These are phyloP conservation scores for Calocera viscosa DNA, from an alignment of 768 basidiomycete genomes.

Conservation along the genomic window DNA sequence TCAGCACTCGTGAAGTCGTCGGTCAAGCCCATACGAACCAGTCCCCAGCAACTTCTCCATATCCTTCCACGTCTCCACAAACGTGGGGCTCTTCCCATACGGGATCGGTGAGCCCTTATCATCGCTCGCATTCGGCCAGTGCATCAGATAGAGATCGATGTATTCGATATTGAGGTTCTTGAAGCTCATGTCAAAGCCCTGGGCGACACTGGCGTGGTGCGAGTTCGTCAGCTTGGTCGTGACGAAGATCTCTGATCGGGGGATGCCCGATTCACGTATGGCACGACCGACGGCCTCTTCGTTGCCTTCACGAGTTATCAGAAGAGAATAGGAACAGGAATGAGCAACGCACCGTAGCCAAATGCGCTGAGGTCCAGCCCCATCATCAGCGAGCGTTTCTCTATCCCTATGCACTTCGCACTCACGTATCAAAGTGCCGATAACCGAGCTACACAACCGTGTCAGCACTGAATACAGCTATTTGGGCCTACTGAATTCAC, in stretches of 20 bases:
- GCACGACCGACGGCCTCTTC: slow-evolving; percentile 23
- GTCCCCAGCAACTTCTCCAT: slow-evolving; percentile 29
- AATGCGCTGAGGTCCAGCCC: background rate
- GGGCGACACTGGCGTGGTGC: slow-evolving; percentile 30
- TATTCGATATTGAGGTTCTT: slow-evolving; percentile 34
- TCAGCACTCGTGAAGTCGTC: background rate
- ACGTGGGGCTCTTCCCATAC: slow-evolving; percentile 23
- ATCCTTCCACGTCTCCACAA: slow-evolving; percentile 28
- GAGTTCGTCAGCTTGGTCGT: slow-evolving; percentile 37
- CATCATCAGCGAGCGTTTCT: background rate
- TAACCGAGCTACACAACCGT: slow-evolving; percentile 35
- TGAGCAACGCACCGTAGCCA: background rate
- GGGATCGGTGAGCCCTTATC: slow-evolving; percentile 18
- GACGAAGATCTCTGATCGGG: slow-evolving; percentile 36
- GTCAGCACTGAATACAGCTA: slow-evolving; percentile 27
- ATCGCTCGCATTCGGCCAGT: slow-evolving; percentile 28
- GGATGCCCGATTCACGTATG: slow-evolving; percentile 29
- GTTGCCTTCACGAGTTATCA: slow-evolving; percentile 11
- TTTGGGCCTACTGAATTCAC: slow-evolving; percentile 14
- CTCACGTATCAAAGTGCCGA: slow-evolving; percentile 34
- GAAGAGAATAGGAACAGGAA: background rate
- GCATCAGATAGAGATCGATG: slow-evolving; percentile 38
- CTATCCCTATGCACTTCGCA: slow-evolving; percentile 10
- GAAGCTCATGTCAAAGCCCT: slow-evolving; percentile 35
- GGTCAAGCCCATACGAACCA: slow-evolving; percentile 18